Conservation (phyloP, 129 eudicot species). For the Glebionis coronaria region DNA sequence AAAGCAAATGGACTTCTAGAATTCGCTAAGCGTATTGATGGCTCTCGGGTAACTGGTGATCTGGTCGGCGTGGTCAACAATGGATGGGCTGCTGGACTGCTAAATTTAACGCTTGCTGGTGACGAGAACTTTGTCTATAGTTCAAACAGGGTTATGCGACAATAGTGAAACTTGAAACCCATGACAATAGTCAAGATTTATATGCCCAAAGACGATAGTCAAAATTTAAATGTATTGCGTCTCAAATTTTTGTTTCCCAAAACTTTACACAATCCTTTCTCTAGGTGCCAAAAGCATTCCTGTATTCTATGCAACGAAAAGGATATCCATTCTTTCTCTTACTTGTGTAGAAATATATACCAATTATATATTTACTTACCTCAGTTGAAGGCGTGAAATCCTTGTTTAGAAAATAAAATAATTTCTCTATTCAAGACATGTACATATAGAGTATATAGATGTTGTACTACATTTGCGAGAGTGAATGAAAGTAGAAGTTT, state of each 20-base stretch:
- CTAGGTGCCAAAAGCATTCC: background rate
- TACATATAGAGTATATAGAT: too few relatives aligned
- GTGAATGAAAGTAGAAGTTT: too few relatives aligned
- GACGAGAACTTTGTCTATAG: constrained; percentile 71
- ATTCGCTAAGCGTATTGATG: constrained; percentile 64
- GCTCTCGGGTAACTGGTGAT: constrained; percentile 67
- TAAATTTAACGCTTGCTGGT: constrained; percentile 85
- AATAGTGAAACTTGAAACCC: constrained; percentile 24
- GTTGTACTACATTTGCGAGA: too few relatives aligned
- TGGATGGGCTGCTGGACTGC: constrained; percentile 99
- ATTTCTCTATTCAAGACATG: too few relatives aligned
- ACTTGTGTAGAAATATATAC: too few relatives aligned
- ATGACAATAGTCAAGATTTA: background rate
- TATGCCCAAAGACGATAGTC: background rate
- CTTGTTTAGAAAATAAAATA: too few relatives aligned
- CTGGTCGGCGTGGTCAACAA: constrained; percentile 76
- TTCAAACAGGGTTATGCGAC: too few relatives aligned
- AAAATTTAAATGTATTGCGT: background rate
- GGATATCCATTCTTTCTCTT: too few relatives aligned
- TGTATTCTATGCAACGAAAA: background rate
- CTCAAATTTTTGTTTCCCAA: background rate
- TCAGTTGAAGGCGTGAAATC: too few relatives aligned
- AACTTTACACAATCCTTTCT: background rate
- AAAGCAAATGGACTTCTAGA: constrained; percentile 91
- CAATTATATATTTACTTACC: too few relatives aligned